Base-by-base conservation (phyloP, 805 yeast species). In the Huiozyma sinensis region DNA sequence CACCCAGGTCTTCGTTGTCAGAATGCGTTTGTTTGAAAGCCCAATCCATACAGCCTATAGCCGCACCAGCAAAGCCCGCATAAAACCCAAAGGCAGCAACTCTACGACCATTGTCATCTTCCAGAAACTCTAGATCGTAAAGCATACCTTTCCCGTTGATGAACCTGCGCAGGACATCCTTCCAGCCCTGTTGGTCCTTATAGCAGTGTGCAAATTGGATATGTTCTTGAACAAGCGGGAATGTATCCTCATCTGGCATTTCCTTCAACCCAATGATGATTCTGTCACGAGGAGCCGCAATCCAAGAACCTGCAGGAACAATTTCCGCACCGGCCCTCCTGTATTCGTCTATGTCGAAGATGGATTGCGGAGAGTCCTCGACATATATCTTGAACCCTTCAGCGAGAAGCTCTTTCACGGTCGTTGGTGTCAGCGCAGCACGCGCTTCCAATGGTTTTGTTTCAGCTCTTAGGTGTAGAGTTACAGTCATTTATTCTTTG, bases 31-130 rank as follows among this genome's bases (percentile, higher is more conserved):
- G 90, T 66, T 90, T 90, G 69, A 83, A 82, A 41, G 95, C 83
- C 96, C 97, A 92, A 66, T 88, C 95, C 64, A 77, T 77, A 42
- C 90, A 72, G 57, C 98, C 98, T 44, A 92, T 68, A 32, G 98
- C 99, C 33, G 99, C 98, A 58, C 99, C 99, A 6, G 97, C 98
- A 64, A 92, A 92, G n/a, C 99, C 99, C 38, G 99, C 98, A 65
- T 90, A 90, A 72, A 77, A 92, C n/a, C 99, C 99, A 63, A 92
- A 92, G 7, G 98, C 98, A 38, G 99, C 99, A 29, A 92, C 99
- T 69, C 99, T 84, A 73, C 98, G 84, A 33, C 97, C 97, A 59
- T 77, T 80, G 55, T 83, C 96, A 63, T 92, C 87, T 65, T 85
- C 94, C 63, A 92, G 72, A 61, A 92, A 92, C 69, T 92, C 99